Percentiles rank a stretch among this genome's conserved stretches.
Evolutionary conservation across 768 basidiomycete genomes (phyloP).

Genomic region (Stropharia rugosoannulata): DNA sequence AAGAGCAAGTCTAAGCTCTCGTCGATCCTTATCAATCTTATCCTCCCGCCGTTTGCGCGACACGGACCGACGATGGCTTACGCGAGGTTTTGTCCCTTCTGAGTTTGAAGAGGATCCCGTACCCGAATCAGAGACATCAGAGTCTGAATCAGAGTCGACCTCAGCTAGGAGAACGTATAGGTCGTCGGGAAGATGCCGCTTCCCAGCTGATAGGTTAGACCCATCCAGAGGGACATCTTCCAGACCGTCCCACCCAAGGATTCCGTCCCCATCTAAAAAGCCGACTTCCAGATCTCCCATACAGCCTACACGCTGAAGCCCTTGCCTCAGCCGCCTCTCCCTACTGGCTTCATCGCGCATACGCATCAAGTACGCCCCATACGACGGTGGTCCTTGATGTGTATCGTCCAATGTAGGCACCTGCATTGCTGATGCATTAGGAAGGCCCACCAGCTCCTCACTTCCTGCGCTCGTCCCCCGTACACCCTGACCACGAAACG

Average conservation of each 20-base stretch:
- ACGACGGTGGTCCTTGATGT: background rate
- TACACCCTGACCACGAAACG: background rate
- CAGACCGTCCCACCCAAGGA: background rate
- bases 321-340: background rate
- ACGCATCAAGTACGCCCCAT: background rate
- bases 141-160: background rate
- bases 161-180: background rate
- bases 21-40: background rate
- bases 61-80: background rate
- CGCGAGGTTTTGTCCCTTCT: too few relatives aligned
- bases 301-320: slow-evolving; percentile 9
- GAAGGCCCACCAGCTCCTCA: background rate
- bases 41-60: background rate
- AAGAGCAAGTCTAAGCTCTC: background rate
- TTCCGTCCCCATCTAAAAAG: slow-evolving; percentile 1
- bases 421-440: background rate
- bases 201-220: background rate
- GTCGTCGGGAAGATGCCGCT: background rate
- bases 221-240: slow-evolving; percentile 1
- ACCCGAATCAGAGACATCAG: background rate
- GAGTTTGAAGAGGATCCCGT: too few relatives aligned
- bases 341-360: background rate
- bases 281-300: slow-evolving; percentile 10
- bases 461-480: background rate
- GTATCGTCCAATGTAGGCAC: background rate